phyloP scores from a whole-genome alignment of 2,329 filamentous ascomycete genomes.

The Diplodia scrobiculata region DNA sequence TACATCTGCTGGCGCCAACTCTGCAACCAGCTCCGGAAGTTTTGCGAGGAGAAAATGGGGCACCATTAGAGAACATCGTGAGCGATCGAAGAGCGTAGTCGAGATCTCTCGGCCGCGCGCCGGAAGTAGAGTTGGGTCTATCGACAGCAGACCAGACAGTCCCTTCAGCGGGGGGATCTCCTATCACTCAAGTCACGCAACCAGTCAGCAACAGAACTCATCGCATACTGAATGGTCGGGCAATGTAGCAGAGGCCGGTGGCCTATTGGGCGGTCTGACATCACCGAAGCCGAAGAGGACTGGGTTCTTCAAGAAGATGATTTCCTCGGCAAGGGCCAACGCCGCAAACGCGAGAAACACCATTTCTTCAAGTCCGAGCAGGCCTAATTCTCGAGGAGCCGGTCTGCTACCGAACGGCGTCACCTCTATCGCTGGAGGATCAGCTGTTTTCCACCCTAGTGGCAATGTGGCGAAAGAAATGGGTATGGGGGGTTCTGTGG shows the following conservation, averaged over 20 bases:
- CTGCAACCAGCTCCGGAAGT: constrained; percentile 92
- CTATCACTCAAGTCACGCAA: constrained; percentile 86
- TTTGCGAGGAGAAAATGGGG: constrained; percentile 72
- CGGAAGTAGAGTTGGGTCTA: constrained; percentile 42
- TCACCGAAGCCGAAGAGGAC: constrained; percentile 76
- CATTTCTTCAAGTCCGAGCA: constrained; percentile 61
- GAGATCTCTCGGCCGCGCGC: constrained; percentile 49
- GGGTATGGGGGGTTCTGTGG: constrained; percentile 61
- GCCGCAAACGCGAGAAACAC: constrained; percentile 87
- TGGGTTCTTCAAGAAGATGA: constrained; percentile 93
- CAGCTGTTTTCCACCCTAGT: constrained; percentile 35
- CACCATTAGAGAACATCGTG: constrained; percentile 31
- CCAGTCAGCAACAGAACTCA: constrained; percentile 57
- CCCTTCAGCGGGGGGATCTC: constrained; percentile 71
- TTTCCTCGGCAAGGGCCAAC: constrained; percentile 90
- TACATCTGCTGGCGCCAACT: constrained; percentile 83
- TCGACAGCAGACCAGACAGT: constrained; percentile 53
- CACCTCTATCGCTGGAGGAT: constrained; percentile 58
- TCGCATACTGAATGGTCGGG: constrained; percentile 56
- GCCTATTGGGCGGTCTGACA: constrained; percentile 74
- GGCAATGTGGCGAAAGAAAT: constrained; percentile 63
- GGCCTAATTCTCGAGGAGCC: constrained; percentile 44
- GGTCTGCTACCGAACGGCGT: constrained; percentile 51
- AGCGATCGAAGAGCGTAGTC: constrained; percentile 65
- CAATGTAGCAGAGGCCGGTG: constrained; percentile 64